phyloP scores from a whole-genome alignment of 352 stramenopile species.

The Phytophthora cactorum region DNA sequence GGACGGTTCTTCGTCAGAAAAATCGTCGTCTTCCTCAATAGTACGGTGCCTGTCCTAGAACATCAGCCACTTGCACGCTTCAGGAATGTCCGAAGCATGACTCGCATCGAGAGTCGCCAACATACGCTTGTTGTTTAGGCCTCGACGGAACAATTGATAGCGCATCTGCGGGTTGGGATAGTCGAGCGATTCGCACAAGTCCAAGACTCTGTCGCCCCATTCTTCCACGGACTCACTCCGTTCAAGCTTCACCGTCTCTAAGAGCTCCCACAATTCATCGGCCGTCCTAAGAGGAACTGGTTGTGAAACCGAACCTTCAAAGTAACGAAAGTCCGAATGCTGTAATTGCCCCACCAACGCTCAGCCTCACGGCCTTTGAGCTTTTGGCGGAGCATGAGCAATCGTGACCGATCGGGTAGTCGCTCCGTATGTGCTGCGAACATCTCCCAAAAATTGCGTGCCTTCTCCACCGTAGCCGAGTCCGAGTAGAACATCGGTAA shows the following conservation, averaged over 20 bases:
- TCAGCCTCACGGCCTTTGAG: neutral
- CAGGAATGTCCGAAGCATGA: neutral
- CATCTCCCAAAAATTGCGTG: neutral
- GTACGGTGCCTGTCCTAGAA: constrained; percentile 5
- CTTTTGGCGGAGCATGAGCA: neutral
- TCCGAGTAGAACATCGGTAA: neutral
- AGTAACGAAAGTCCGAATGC: neutral
- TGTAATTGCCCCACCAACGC: neutral
- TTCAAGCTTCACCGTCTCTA: neutral
- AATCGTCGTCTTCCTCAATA: constrained; percentile 11
- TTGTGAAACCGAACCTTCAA: neutral
- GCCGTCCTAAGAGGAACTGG: neutral
- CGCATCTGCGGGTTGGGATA: neutral
- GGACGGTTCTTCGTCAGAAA: neutral
- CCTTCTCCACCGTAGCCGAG: neutral
- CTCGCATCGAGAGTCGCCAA: neutral
- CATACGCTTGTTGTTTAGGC: constrained; percentile 4
- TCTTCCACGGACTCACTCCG: neutral
- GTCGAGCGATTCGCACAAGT: constrained; percentile 5
- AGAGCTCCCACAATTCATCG: neutral
- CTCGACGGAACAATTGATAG: neutral
- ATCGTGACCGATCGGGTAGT: neutral
- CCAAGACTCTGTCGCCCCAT: constrained; percentile 2
- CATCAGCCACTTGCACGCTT: constrained; percentile 8
- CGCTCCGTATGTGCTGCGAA: neutral